Conservation (phyloP, 768 basidiomycete species). For the Lentinula sp. region DNA sequence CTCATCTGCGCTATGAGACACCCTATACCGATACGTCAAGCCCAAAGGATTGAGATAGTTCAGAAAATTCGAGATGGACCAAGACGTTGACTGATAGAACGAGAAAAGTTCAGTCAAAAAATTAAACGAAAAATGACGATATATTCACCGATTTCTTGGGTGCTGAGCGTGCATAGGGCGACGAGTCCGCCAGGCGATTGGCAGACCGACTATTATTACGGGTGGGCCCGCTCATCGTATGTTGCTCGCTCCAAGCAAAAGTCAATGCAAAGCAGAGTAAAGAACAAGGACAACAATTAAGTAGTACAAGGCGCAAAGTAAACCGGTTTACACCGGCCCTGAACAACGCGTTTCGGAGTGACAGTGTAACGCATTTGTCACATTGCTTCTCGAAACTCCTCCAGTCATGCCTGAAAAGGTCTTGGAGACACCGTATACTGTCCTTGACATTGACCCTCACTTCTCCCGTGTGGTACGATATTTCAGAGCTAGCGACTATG, state of each 20-base stretch:
- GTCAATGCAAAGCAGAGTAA: background rate
- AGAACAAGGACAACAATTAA: background rate
- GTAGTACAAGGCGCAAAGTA: background rate
- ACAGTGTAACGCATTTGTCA: too few species aligned
- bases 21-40: slow-evolving; percentile 16
- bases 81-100: slow-evolving; percentile 22
- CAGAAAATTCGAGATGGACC: slow-evolving; percentile 48
- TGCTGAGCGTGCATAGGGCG: slow-evolving; percentile 48
- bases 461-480: slow-evolving; percentile 81
- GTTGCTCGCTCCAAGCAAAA: background rate
- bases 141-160: slow-evolving; percentile 43
- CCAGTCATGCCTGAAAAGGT: slow-evolving; percentile 44
- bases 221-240: slow-evolving; percentile 48
- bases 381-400: background rate
- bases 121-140: background rate
- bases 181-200: slow-evolving; percentile 30
- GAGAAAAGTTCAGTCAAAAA: slow-evolving; percentile 12
- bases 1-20: background rate
- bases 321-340: background rate
- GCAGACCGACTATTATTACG: slow-evolving; percentile 38
- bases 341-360: too few species aligned
- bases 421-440: slow-evolving; percentile 67
- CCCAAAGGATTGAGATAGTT: slow-evolving; percentile 46
- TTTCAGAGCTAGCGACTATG: slow-evolving; percentile 85
- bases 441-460: slow-evolving; percentile 94